Evolutionary conservation across 768 basidiomycete species (phyloP), one percentile per base, ranked within the genome.

Genomic region (Rhizopogon vulgaris): DNA sequence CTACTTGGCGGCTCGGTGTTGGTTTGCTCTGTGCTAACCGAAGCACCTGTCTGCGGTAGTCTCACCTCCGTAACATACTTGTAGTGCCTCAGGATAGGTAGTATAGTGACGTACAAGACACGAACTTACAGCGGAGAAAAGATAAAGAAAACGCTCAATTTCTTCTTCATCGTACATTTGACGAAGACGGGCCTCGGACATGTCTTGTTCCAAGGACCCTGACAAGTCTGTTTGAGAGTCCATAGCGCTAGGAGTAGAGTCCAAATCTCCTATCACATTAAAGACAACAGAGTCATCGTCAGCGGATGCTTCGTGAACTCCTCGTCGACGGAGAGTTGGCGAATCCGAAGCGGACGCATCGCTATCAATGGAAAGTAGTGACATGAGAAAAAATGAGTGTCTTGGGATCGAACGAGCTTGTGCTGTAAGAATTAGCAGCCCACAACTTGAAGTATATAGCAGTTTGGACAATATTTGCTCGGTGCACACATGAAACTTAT

Each of bases 21-120:
- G 42, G 68, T 61, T 47, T 55, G 55, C 54, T 71, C 68, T 7
- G 63, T 63, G 9, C 17, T 17, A 11, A 30, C 39, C 18, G 54
- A 38, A 65, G 70, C 50, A 38, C 49, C 34, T 42, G 54, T 28
- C 37, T 54, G 45, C 15, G 71, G 60, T 12, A 72, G 52, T 39
- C 67, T 68, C 7, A 84, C 79, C 65, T 87, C 85, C 10, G 73
- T 77, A 4, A 85, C 80, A 68, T 82, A 77, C 84, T 85, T 36
- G 24, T 28, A 24, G 28, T 14, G 0, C 25, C 56, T 46, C 48
- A 56, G 46, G 27, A 46, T 34, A 46, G 12, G 30, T 34, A 14
- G n/a, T 4, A 18, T 25, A 32, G 38, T 2, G 12, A 12, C 32
- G 43, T 32, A 32, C 7, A 32, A 27, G 39, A 51, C 36, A 43